A percentile compares a stretch with the other conserved stretches of the same genome.
These are phyloP conservation scores for Lichtheimia hyalospora DNA, from an alignment of 371 early-diverging fungal genomes.

Conservation along the genomic window DNA sequence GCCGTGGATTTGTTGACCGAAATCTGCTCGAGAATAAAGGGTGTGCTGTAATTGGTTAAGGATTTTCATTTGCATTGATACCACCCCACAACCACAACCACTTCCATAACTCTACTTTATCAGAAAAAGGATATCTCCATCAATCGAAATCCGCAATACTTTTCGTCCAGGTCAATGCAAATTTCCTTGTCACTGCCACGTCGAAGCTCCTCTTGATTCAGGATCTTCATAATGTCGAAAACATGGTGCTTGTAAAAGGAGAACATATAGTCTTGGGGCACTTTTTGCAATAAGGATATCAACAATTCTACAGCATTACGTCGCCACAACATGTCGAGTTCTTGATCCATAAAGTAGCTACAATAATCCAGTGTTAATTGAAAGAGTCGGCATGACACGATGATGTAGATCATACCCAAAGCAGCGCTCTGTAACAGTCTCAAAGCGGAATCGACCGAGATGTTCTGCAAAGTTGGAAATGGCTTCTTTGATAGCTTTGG, in stretches of 20 bases:
- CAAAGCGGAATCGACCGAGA: constrained; percentile 37
- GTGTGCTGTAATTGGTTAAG: constrained; percentile 2
- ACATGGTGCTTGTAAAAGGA: constrained; percentile 55
- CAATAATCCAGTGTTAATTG: not conserved
- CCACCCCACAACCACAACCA: not conserved
- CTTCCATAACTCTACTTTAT: too few species aligned
- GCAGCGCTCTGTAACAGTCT: constrained; percentile 36
- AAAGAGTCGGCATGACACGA: too few species aligned
- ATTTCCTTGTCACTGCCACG: constrained; percentile 31
- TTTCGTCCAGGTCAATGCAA: constrained; percentile 44
- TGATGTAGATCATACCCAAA: constrained; percentile 36
- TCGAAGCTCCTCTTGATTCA: constrained; percentile 23
- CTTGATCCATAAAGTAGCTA: constrained; percentile 46
- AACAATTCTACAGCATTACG: constrained; percentile 46
- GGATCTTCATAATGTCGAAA: constrained; percentile 41
- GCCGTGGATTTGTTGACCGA: not conserved
- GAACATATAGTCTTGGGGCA: constrained; percentile 35
- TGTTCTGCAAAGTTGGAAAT: constrained; percentile 41
- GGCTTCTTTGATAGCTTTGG: constrained; percentile 32
- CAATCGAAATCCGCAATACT: constrained; percentile 42
- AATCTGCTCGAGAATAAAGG: not conserved
- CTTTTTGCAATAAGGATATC: constrained; percentile 45
- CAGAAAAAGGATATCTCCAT: constrained; percentile 50
- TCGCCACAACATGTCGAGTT: constrained; percentile 32
- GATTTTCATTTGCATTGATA: not conserved